Conservation (phyloP, 148 eudicot species). For the Fagopyrum esculentum region DNA sequence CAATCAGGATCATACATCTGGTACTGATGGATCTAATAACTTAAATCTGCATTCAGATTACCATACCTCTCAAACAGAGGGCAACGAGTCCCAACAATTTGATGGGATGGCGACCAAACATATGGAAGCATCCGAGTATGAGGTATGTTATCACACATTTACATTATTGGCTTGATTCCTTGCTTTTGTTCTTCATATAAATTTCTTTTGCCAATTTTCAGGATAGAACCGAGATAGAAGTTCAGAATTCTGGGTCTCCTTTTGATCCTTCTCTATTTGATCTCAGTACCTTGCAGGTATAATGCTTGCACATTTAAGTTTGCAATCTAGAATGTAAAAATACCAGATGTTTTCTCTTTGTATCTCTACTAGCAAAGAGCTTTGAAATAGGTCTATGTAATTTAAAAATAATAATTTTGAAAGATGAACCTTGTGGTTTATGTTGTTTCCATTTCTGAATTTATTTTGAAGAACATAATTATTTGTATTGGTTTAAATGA, state of each 20-base stretch:
- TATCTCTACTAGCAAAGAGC: not conserved
- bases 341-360: not conserved
- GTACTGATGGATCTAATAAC: conserved; percentile 5
- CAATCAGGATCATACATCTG: conserved; percentile 5
- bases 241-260: not conserved
- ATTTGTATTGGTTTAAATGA: not conserved
- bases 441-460: not conserved
- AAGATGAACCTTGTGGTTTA: not conserved
- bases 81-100: not conserved
- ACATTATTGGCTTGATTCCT: too few relatives aligned
- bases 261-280: conserved; percentile 10
- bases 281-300: conserved; percentile 4
- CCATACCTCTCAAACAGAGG: conserved; percentile 1
- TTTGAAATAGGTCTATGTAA: not conserved
- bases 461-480: not conserved
- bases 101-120: not conserved
- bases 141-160: not conserved
- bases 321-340: not conserved
- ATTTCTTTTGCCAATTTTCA: not conserved
- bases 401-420: not conserved
- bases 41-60: conserved; percentile 3
- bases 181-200: not conserved
- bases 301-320: not conserved
- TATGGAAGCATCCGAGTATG: conserved; percentile 9
- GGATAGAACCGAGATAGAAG: not conserved